Evolutionary conservation across 139 green algal species (phyloP).

Genomic region (Micractinium conductrix): DNA sequence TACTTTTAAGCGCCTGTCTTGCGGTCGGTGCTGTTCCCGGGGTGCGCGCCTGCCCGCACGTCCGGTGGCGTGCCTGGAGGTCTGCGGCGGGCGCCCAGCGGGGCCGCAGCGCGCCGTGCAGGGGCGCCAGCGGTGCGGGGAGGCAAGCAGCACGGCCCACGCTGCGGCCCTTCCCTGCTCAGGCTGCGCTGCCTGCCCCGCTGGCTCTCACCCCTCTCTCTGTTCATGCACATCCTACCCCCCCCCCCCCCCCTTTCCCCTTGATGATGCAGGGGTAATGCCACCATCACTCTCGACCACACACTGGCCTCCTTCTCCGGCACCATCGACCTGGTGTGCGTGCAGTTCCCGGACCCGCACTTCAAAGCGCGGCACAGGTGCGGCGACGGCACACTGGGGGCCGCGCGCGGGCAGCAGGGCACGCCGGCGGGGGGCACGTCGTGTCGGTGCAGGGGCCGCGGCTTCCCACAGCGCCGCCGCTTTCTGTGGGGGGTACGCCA

Average conservation of each 20-base stretch:
- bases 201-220: neutral
- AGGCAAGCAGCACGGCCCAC: too few species aligned
- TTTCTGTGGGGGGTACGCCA: too few species aligned
- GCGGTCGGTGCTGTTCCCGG: neutral
- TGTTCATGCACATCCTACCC: neutral
- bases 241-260: neutral
- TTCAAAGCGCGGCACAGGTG: slow-evolving; percentile 84
- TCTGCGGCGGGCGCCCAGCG: too few species aligned
- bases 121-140: too few species aligned
- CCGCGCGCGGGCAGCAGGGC: too few species aligned
- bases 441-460: too few species aligned
- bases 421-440: too few species aligned
- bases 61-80: neutral
- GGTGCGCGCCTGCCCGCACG: neutral
- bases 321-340: slow-evolving; percentile 55
- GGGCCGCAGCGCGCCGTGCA: too few species aligned
- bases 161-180: neutral
- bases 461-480: too few species aligned
- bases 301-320: slow-evolving; percentile 78
- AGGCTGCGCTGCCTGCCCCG: neutral
- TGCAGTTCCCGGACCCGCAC: slow-evolving; percentile 93
- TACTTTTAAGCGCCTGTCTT: too few species aligned
- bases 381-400: too few species aligned
- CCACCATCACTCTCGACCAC: slow-evolving; percentile 72
- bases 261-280: slow-evolving; percentile 62